phyloP scores from a whole-genome alignment of 305 asterid genomes.

The Caryopteris hybrid region DNA sequence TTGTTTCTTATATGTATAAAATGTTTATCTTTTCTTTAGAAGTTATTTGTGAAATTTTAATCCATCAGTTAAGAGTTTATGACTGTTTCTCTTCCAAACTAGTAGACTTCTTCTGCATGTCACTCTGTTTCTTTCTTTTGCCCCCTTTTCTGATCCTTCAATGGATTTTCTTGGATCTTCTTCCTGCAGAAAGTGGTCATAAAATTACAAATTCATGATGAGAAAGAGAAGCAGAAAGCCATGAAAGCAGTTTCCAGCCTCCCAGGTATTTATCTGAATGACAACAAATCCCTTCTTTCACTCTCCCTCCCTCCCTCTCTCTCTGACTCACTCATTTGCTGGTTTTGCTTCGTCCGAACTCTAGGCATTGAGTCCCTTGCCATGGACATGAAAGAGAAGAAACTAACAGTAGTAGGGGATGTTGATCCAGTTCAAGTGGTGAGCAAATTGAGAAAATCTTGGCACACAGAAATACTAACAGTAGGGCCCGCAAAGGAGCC shows the following conservation, averaged over 20 bases:
- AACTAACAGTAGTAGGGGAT: slow-evolving; percentile 53
- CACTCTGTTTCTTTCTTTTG: neutral
- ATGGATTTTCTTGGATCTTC: neutral
- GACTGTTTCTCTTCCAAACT: neutral
- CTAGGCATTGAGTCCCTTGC: slow-evolving; percentile 58
- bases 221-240: slow-evolving; percentile 33
- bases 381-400: slow-evolving; percentile 57
- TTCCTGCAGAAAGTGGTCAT: slow-evolving; percentile 29
- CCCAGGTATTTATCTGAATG: slow-evolving; percentile 10
- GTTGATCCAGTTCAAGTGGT: slow-evolving; percentile 63
- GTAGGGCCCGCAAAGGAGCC: slow-evolving; percentile 73
- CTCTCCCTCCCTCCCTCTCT: neutral
- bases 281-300: neutral
- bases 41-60: slow-evolving; percentile 4
- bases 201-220: slow-evolving; percentile 24
- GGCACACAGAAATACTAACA: slow-evolving; percentile 48
- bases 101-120: neutral
- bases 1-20: neutral
- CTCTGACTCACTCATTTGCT: too few species aligned
- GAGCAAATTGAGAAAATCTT: slow-evolving; percentile 48
- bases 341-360: too few species aligned
- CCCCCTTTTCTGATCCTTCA: neutral
- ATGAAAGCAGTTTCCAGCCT: slow-evolving; percentile 41
- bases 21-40: neutral
- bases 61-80: neutral